Conservation (phyloP, 1,284 basidiomycete species). For the Cutaneotrichosporon mucoides region DNA sequence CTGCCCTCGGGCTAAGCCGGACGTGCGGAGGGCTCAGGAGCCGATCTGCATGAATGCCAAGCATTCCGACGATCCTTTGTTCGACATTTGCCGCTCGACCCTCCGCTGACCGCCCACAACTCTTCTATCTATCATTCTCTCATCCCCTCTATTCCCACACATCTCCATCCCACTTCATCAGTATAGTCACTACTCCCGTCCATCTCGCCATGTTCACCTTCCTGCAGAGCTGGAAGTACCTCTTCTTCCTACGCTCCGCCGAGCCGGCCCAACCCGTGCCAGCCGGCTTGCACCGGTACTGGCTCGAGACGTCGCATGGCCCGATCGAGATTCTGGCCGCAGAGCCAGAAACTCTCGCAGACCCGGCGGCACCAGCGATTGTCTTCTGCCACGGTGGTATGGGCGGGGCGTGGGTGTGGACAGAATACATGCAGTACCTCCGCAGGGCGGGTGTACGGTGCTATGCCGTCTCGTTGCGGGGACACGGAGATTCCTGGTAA, state of each 20-base stretch:
- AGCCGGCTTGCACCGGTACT: conserved; percentile 5
- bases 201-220: conserved; percentile 3
- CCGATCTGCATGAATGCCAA: no score
- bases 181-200: no score
- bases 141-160: no score
- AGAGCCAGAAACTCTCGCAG: not conserved
- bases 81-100: not conserved
- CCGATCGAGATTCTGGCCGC: conserved; percentile 8
- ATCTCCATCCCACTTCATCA: no score
- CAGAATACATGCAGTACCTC: conserved; percentile 13
- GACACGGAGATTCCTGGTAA: conserved; percentile 12
- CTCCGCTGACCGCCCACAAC: no score
- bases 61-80: not conserved
- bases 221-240: conserved; percentile 6
- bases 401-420: conserved; percentile 16
- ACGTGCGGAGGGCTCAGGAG: no score
- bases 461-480: conserved; percentile 11
- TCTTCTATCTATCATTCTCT: no score
- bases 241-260: conserved; percentile 7
- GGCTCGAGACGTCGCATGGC: conserved; percentile 6
- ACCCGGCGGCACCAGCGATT: not conserved
- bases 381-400: conserved; percentile 14
- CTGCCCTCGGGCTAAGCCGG: conserved; percentile 1
- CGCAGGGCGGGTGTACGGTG: not conserved
- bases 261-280: not conserved